Evolutionary conservation across 805 yeast genomes (phyloP).

Genomic region (Zygoascus ofunaensis): DNA sequence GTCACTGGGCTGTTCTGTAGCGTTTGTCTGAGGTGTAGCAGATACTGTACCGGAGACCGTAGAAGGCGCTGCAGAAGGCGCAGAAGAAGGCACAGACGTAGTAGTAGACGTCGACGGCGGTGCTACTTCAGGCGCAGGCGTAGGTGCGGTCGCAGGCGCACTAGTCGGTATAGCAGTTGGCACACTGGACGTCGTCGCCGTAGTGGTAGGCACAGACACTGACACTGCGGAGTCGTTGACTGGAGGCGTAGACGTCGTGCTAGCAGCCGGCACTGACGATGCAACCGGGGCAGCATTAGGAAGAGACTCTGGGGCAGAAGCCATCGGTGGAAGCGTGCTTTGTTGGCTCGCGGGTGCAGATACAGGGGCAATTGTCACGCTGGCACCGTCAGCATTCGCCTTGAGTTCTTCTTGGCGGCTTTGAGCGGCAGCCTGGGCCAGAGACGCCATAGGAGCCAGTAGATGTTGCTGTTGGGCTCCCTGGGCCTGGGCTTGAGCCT

Average conservation of each 20-base stretch:
- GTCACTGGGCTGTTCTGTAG: neutral
- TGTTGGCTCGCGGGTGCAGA: neutral
- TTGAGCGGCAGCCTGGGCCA: neutral
- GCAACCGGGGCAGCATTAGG: neutral
- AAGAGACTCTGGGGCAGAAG: neutral
- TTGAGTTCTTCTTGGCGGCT: neutral
- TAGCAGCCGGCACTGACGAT: neutral
- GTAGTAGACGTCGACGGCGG: neutral
- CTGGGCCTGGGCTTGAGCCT: constrained; percentile 6
- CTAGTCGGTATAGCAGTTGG: neutral
- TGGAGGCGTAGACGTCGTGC: neutral
- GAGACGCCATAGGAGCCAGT: neutral
- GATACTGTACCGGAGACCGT: neutral
- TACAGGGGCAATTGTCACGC: neutral
- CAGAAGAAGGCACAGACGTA: neutral
- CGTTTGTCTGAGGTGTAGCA: neutral
- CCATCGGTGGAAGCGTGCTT: neutral
- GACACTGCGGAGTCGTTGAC: neutral
- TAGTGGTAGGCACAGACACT: neutral
- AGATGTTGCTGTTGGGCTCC: constrained; percentile 6
- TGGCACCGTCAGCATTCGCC: neutral
- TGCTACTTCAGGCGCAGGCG: neutral
- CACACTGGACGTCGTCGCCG: neutral
- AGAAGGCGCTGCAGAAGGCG: neutral
- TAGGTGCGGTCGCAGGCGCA: neutral